phyloP scores from a whole-genome alignment of 2,329 filamentous ascomycete species.

The Neonectria punicea region DNA sequence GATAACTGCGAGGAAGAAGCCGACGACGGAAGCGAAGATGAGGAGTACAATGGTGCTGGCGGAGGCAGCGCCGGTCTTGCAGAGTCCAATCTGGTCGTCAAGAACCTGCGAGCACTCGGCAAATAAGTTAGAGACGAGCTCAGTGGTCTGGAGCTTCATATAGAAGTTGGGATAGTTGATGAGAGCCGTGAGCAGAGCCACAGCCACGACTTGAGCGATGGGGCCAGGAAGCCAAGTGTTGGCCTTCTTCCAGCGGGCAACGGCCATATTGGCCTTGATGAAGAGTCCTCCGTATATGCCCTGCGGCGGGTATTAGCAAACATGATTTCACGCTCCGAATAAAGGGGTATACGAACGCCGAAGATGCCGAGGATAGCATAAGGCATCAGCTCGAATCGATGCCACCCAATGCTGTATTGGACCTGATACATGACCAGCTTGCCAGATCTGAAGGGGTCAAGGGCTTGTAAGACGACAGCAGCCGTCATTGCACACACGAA shows the following conservation, averaged over 20 bases:
- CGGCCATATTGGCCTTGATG: conserved; percentile 91
- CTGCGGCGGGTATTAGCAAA: conserved; percentile 45
- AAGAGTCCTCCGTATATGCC: conserved; percentile 96
- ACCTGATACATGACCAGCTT: conserved; percentile 97
- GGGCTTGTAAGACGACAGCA: conserved; percentile 88
- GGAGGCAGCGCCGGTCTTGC: conserved; percentile 85
- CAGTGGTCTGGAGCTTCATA: conserved; percentile 91
- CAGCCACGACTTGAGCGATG: conserved; percentile 80
- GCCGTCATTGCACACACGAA: conserved; percentile 99
- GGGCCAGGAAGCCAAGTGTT: conserved; percentile 74
- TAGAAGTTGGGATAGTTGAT: conserved; percentile 97
- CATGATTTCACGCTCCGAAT: not conserved
- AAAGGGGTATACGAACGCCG: conserved; percentile 60
- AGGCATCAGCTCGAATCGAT: conserved; percentile 91
- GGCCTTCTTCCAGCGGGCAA: conserved; percentile 83
- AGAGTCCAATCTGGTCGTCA: conserved; percentile 90
- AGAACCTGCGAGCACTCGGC: conserved; percentile 85
- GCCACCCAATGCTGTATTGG: conserved; percentile 91
- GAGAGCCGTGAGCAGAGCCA: conserved; percentile 84
- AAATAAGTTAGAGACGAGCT: conserved; percentile 92
- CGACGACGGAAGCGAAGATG: conserved; percentile 82
- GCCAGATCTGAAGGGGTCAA: conserved; percentile 94
- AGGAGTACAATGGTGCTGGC: conserved; percentile 85
- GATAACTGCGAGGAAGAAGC: conserved; percentile 84
- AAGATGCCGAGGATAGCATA: conserved; percentile 88